Base-by-base conservation (phyloP, 2,329 filamentous ascomycete species). In the Diaporthe sp. region DNA sequence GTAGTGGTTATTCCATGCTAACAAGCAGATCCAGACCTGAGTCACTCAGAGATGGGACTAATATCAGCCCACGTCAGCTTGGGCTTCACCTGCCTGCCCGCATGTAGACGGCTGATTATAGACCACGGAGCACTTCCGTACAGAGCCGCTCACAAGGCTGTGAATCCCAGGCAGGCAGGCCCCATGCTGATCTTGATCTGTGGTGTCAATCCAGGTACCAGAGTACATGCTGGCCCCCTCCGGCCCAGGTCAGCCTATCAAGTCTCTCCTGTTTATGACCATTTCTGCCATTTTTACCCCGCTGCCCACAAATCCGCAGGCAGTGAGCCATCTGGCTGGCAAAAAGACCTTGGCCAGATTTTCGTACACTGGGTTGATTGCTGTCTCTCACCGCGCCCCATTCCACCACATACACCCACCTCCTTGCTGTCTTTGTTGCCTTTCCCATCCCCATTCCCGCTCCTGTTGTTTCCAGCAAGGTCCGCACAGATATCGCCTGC, bases 261-360 rank as follows among this genome's bases (percentile, higher is more conserved):
- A 51, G 67, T 67, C 42, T 34, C 57, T 59, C 51, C 62, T 62
- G 74, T 69, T 76, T 76, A 57, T 75, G 71, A 70, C 68, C 68
- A 67, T 57, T 65, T 25, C n/a, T 44, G 37, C 46, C 71, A 31
- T 42, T 46, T 46, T 68, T 73, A 73, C 74, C 74, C 71, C 71
- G 74, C 74, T 74, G 74, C 74, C 74, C 74, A 75, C 74, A 75
- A 75, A 75, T 74, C 74, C 46, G 57, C 44, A 42, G 71, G 49
- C 65, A 69, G 22, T 28, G 31, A 69, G 49, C 65, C 31, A 53
- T 28, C 70, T 44, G 46, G 58, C 46, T 51, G 71, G 71, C 59
- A 73, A 73, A 73, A 65, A 65, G 71, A 73, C 71, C 71, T 73
- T 73, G 71, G 46, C 51, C 46, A 15, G 70, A 31, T 65, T 73